phyloP scores from a whole-genome alignment of 106 monocot genomes.

The Ottelia alismoides region DNA sequence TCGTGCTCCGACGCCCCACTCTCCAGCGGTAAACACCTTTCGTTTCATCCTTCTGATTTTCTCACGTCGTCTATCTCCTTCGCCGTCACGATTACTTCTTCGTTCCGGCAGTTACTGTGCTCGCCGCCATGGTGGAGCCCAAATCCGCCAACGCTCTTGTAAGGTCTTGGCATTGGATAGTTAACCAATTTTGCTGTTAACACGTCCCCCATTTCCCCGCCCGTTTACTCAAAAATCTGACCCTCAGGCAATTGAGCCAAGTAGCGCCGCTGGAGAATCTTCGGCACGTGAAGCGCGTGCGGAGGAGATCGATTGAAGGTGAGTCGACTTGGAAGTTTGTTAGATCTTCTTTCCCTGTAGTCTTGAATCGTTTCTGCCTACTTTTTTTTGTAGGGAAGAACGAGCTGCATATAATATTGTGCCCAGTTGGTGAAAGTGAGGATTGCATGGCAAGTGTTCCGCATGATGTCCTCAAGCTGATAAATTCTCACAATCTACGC shows the following conservation, averaged over 20 bases:
- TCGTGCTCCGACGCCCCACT: constrained; percentile 9
- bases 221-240: neutral
- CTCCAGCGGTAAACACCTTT: neutral
- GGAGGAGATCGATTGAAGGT: constrained; percentile 9
- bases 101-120: constrained; percentile 27
- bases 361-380: neutral
- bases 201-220: neutral
- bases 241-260: constrained; percentile 7
- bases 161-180: constrained; percentile 25
- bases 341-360: neutral
- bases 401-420: constrained; percentile 14
- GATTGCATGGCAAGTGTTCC: constrained; percentile 3
- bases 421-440: neutral
- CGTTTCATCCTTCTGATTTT: neutral
- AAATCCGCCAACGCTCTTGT: constrained; percentile 43
- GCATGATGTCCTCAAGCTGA: constrained; percentile 12
- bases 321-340: neutral
- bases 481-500: constrained; percentile 4
- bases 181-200: neutral
- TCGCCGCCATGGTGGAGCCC: constrained; percentile 58
- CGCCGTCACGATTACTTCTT: neutral
- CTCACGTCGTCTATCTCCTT: neutral
- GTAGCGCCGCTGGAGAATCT: constrained; percentile 23
- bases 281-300: constrained; percentile 20
- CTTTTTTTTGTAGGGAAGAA: constrained; percentile 10